Evolutionary conservation across 768 basidiomycete genomes (phyloP).

Genomic region (Xerocomus potaroensis): DNA sequence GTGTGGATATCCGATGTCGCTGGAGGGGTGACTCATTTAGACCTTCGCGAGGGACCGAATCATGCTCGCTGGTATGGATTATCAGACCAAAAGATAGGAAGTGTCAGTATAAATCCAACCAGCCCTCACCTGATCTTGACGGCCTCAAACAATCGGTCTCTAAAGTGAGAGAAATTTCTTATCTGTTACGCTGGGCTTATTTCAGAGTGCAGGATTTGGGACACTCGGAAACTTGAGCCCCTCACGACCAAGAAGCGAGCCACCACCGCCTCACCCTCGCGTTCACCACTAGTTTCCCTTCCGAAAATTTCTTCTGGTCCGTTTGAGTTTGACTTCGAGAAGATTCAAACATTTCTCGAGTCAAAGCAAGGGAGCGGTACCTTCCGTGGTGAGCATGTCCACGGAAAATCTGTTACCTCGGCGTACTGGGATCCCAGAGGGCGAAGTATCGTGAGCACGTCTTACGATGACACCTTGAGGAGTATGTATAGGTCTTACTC

Average conservation of each 20-base stretch:
- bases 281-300: slow-evolving; percentile 26
- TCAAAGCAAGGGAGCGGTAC: slow-evolving; percentile 50
- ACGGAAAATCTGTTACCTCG: slow-evolving; percentile 75
- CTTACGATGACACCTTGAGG: slow-evolving; percentile 75
- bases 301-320: slow-evolving; percentile 9
- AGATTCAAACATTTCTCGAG: slow-evolving; percentile 45
- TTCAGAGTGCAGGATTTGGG: slow-evolving; percentile 61
- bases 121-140: slow-evolving; percentile 64
- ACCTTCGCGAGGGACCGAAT: slow-evolving; percentile 59
- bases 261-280: slow-evolving; percentile 21
- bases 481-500: slow-evolving; percentile 39
- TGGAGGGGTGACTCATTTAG: slow-evolving; percentile 73
- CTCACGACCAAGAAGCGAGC: slow-evolving; percentile 31
- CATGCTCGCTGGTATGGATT: slow-evolving; percentile 59
- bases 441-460: slow-evolving; percentile 74
- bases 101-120: slow-evolving; percentile 73
- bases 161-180: slow-evolving; percentile 50
- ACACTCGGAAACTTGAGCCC: slow-evolving; percentile 57
- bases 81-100: slow-evolving; percentile 73
- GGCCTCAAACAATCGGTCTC: slow-evolving; percentile 65
- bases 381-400: slow-evolving; percentile 61
- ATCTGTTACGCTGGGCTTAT: not conserved
- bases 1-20: slow-evolving; percentile 79
- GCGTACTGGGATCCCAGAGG: slow-evolving; percentile 87
- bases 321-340: slow-evolving; percentile 36